These are phyloP conservation scores for Tagetes patula DNA, from an alignment of 129 eudicot genomes.

Conservation along the genomic window DNA sequence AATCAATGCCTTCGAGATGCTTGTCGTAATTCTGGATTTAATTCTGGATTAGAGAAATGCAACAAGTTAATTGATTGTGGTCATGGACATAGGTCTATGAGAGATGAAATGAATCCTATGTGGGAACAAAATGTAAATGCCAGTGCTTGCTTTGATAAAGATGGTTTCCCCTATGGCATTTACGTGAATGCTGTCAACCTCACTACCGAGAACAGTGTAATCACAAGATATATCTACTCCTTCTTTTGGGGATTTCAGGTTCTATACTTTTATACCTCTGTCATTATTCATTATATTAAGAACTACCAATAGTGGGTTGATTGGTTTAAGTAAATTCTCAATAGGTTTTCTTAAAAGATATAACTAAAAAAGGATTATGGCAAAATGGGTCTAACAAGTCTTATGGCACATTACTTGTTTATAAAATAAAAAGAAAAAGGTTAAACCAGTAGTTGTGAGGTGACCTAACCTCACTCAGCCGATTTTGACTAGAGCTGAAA, in stretches of 20 bases:
- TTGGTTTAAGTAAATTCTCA: background rate
- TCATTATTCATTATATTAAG: background rate
- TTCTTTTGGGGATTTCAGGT: slow-evolving; percentile 98
- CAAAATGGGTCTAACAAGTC: background rate
- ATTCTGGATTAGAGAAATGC: slow-evolving; percentile 30
- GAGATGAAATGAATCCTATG: background rate
- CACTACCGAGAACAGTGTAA: slow-evolving; percentile 36
- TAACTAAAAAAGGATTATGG: background rate
- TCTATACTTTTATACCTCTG: slow-evolving; percentile 16
- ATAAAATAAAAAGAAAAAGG: background rate
- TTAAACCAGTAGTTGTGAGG: slow-evolving; percentile 1
- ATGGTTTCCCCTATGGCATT: slow-evolving; percentile 63
- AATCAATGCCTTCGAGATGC: slow-evolving; percentile 85
- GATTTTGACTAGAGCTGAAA: background rate
- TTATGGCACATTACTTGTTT: background rate
- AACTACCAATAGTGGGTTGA: background rate
- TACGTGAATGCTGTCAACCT: slow-evolving; percentile 61
- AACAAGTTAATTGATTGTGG: slow-evolving; percentile 66
- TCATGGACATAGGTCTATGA: slow-evolving; percentile 27
- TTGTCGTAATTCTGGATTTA: slow-evolving; percentile 33
- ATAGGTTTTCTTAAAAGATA: background rate
- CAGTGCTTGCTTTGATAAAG: slow-evolving; percentile 48
- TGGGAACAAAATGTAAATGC: slow-evolving; percentile 44
- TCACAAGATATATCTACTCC: slow-evolving; percentile 75
- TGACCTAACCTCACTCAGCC: background rate